Base-by-base conservation (phyloP, 1,284 basidiomycete species). In the Pascua guehoae region DNA sequence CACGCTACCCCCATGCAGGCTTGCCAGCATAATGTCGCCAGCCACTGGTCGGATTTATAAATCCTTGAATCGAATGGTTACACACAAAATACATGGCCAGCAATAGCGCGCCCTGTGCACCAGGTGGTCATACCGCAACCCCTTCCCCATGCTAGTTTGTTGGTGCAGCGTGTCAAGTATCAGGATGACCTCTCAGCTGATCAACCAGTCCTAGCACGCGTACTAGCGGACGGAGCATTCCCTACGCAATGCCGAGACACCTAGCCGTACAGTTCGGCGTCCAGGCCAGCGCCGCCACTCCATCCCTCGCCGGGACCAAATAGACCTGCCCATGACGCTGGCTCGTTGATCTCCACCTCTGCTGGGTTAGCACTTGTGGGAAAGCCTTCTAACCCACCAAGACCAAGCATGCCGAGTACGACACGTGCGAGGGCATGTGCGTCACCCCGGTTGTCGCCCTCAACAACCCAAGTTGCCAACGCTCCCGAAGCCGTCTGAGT, bases 361-460 rank as follows among this genome's bases (percentile, higher is more conserved):
- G 60, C 38, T 14, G 49, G 24, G 24, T 32, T 32, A 32, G 24
- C 24, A 7, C 24, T 51, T 7, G 24, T 7, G 24, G n/a, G n/a
- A n/a, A 36, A 45, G 49, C 41, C 10, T 7, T 17, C 14, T 17
- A 10, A 41, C 41, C 39, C 41, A 52, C 46, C 49, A 17, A 48
- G 12, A 4, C 32, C 38, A 18, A 48, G 41, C n/a, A 46, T 40
- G 12, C 41, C 38, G 14, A 56, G 36, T 68, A 58, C 67, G n/a
- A 87, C 58, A 0, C 83, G 75, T 54, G 81, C 81, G 39, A 81
- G 77, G 17, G 85, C 74, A 14, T 80, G 76, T 0, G 88, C 88
- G 69, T 91, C 88, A 12, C 73, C 80, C 54, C 86, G 79, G 66
- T 91, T 91, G 69, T 91, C 89, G 2, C 88, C 89, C 69, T 91